Base-by-base conservation (phyloP, 306 rosid genomes). In the Malus asiatica region DNA sequence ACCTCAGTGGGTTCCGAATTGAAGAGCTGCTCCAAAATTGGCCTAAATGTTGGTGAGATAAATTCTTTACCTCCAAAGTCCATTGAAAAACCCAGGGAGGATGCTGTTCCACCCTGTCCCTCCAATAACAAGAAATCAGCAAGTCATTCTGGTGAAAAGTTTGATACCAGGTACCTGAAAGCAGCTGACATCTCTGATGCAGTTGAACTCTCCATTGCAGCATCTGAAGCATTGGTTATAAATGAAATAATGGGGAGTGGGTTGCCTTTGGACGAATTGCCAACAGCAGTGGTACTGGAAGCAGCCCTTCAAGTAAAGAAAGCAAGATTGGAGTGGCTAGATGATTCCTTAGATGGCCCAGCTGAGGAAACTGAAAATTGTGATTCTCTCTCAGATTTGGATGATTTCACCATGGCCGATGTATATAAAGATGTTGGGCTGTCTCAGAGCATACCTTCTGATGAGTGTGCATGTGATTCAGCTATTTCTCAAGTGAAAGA, bases 211-310 rank as follows among this genome's bases (percentile, higher is more conserved):
- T 91, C 90, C 66, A 81, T 90, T 77, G 90, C 86, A 16, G 98
- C 98, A 77, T 94, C 98, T 60, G 98, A 94, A 80, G 97, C 96
- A 82, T 51, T 94, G 79, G 93, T 86, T 80, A 88, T 94, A 81
- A 88, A 94, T 76, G 96, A 91, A 74, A 73, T 85, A 68, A 80
- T 80, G 32, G 84, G 84, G 79, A 63, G 45, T 81, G 91, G 70
- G 73, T 69, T 82, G 71, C 75, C 75, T 78, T 70, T 73, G 35
- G 86, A 88, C 76, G 78, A 77, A 80, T 40, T 83, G 59, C 80
- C 74, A 76, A 58, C 84, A 59, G 85, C 82, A 78, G 84, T 84
- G 68, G 81, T 87, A 23, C 93, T 91, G 80, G 98, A 94, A 86
- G 87, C 79, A 84, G 87, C 97, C 75, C 96, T 94, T 66, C 77